phyloP scores from a whole-genome alignment of 495 filamentous ascomycete genomes.

The Bombardia bombarda region DNA sequence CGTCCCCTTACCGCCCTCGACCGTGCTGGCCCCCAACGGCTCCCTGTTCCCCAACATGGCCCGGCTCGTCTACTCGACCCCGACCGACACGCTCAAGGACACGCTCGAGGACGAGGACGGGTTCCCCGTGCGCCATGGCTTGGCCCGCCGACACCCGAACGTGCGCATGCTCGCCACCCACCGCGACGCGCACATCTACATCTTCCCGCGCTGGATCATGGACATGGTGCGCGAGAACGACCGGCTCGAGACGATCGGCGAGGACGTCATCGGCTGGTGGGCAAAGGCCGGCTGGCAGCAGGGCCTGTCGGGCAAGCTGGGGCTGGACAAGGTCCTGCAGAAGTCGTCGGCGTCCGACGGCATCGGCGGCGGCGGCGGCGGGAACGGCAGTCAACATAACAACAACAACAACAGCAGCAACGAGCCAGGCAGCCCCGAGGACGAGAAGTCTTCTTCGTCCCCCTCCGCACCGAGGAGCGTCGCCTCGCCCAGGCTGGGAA shows the following conservation, averaged over 20 bases:
- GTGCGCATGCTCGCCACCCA: constrained; percentile 70
- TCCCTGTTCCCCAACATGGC: constrained; percentile 58
- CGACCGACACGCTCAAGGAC: constrained; percentile 80
- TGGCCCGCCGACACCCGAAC: constrained; percentile 63
- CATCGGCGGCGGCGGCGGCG: too few species aligned
- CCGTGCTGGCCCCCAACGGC: constrained; percentile 47
- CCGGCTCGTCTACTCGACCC: constrained; percentile 61
- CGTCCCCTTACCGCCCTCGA: constrained; percentile 48
- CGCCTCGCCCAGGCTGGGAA: constrained; percentile 2
- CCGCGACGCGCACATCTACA: constrained; percentile 85
- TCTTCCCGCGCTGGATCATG: constrained; percentile 86
- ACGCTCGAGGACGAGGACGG: constrained; percentile 61
- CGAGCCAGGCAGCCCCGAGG: constrained; percentile 12
- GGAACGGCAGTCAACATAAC: too few species aligned
- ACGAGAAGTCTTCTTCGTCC: too few species aligned
- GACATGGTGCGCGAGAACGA: constrained; percentile 73
- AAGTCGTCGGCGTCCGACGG: too few species aligned
- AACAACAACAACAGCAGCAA: constrained; percentile 13
- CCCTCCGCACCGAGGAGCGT: background rate
- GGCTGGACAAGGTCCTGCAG: constrained; percentile 57
- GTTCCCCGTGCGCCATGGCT: constrained; percentile 60
- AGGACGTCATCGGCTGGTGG: constrained; percentile 93
- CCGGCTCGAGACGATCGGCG: constrained; percentile 73
- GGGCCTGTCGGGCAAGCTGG: constrained; percentile 68
- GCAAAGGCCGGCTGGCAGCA: constrained; percentile 88